These are phyloP conservation scores for Paecilomyces dactylethromorphus DNA, from an alignment of 2,329 filamentous ascomycete genomes.

Conservation along the genomic window DNA sequence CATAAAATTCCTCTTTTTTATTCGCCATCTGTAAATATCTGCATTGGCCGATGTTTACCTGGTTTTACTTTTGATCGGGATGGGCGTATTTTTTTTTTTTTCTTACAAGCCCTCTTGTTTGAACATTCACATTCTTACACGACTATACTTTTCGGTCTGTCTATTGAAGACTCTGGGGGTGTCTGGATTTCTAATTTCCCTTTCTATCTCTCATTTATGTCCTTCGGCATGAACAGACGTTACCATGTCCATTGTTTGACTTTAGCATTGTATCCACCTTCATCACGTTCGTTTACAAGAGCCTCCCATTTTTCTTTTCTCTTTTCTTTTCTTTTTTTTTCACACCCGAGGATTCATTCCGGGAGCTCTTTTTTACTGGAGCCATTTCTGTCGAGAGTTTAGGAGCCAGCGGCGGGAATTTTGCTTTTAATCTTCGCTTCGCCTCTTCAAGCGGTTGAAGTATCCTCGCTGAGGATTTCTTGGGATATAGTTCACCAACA, in stretches of 20 bases:
- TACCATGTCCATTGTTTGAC: background rate
- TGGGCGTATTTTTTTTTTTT: background rate
- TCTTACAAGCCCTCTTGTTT: slow-evolving; percentile 3
- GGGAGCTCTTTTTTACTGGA: slow-evolving; percentile 8
- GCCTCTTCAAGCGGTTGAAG: background rate
- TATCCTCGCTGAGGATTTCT: background rate
- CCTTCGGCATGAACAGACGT: slow-evolving; percentile 17
- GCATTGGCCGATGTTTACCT: background rate
- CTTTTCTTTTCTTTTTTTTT: background rate
- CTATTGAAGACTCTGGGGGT: slow-evolving; percentile 8
- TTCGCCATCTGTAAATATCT: background rate
- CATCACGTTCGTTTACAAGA: background rate
- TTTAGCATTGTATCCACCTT: background rate
- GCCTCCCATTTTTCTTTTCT: background rate
- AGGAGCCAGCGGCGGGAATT: slow-evolving; percentile 6
- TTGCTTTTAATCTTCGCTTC: slow-evolving; percentile 3
- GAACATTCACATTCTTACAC: slow-evolving; percentile 24
- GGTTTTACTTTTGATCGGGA: background rate
- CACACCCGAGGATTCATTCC: background rate
- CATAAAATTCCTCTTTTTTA: background rate
- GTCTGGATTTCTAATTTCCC: slow-evolving; percentile 17
- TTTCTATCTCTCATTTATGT: slow-evolving; percentile 30
- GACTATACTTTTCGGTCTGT: slow-evolving; percentile 26
- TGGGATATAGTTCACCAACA: background rate
- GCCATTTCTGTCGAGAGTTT: slow-evolving; percentile 7